phyloP scores from a whole-genome alignment of 208 protist genomes.

The Trypanosoma brucei region DNA sequence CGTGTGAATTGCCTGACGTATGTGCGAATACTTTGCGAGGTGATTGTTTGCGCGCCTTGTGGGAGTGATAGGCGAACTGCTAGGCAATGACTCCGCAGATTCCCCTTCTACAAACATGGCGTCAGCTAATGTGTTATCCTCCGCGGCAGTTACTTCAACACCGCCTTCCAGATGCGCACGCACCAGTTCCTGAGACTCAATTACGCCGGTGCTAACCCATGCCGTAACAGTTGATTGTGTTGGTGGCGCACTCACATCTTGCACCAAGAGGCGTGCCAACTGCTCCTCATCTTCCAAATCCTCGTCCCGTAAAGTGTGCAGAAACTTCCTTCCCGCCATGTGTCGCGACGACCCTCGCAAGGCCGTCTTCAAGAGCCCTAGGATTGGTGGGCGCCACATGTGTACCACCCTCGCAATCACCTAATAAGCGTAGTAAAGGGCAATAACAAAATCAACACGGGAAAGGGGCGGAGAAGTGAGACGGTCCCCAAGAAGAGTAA shows the following conservation, averaged over 20 bases:
- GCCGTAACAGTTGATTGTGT: neutral
- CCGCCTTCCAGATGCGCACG: too few relatives aligned
- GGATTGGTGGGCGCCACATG: too few relatives aligned
- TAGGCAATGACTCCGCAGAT: neutral
- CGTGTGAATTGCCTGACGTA: slow-evolving; percentile 21
- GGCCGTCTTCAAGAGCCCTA: neutral
- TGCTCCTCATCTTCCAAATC: slow-evolving; percentile 32
- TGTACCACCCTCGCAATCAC: too few relatives aligned
- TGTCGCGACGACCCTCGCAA: neutral
- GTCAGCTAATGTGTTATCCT: slow-evolving; percentile 1
- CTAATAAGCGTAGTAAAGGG: too few relatives aligned
- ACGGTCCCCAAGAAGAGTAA: too few relatives aligned
- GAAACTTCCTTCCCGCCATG: neutral
- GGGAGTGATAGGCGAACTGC: slow-evolving; percentile 13
- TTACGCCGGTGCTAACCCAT: neutral
- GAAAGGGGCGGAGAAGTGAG: too few relatives aligned
- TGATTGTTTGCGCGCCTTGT: slow-evolving; percentile 29
- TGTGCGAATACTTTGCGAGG: slow-evolving; percentile 29
- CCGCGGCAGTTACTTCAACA: too few relatives aligned
- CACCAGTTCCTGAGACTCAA: neutral
- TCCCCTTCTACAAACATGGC: slow-evolving; percentile 1
- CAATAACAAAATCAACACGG: too few relatives aligned
- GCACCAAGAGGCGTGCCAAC: slow-evolving; percentile 36
- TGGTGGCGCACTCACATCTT: slow-evolving; percentile 20
- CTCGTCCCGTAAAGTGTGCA: slow-evolving; percentile 2